These are phyloP conservation scores for Aspergillus awamori DNA, from an alignment of 2,329 filamentous ascomycete species.

Conservation along the genomic window DNA sequence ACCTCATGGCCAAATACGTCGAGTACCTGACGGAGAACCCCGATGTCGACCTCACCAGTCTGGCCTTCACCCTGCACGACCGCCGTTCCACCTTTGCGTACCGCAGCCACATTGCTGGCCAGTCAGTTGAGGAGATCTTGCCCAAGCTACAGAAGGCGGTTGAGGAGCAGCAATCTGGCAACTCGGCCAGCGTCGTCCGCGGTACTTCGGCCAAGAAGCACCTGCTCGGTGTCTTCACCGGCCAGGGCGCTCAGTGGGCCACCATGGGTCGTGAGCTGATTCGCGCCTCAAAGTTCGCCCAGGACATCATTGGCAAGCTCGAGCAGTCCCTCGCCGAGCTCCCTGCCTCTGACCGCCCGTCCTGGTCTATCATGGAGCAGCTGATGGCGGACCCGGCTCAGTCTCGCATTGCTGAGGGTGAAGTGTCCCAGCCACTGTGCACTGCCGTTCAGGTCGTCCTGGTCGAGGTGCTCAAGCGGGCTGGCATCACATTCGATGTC, in stretches of 20 bases:
- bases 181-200: background rate
- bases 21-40: background rate
- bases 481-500: constrained; percentile 13
- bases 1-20: constrained; percentile 5
- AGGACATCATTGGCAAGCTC: constrained; percentile 5
- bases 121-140: background rate
- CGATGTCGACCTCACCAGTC: background rate
- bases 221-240: constrained; percentile 29
- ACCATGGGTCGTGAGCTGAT: constrained; percentile 15
- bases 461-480: constrained; percentile 2
- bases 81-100: background rate
- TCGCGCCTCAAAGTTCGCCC: background rate
- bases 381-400: constrained; percentile 1
- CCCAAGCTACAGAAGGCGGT: background rate
- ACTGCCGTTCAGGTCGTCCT: constrained; percentile 9
- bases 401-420: constrained; percentile 7
- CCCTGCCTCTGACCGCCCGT: constrained; percentile 7
- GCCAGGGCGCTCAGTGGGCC: constrained; percentile 28
- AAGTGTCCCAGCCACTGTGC: constrained; percentile 4
- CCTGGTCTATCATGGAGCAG: constrained; percentile 9
- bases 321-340: constrained; percentile 7
- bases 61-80: background rate
- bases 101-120: background rate
- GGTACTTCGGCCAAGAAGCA: background rate
- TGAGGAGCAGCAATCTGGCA: background rate